phyloP scores from a whole-genome alignment of 176 grass and related monocot genomes.

The Elaeis guineensis region DNA sequence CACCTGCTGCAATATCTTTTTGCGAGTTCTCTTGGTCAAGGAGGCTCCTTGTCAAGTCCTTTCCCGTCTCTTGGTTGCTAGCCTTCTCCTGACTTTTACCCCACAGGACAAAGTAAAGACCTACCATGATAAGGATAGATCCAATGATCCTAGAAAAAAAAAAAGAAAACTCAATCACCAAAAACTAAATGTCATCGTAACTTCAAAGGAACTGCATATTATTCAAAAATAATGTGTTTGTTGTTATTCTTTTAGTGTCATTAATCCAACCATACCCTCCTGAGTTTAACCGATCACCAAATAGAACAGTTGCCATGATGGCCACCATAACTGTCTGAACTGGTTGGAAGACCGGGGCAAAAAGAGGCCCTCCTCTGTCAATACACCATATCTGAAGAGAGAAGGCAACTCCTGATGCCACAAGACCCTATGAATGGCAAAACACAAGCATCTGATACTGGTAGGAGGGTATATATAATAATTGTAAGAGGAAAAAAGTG shows the following conservation, averaged over 20 bases:
- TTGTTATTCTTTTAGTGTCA: too few relatives aligned
- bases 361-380: conserved; percentile 61
- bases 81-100: conserved; percentile 76
- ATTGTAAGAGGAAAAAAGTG: too few relatives aligned
- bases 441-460: background rate
- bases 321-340: conserved; percentile 56
- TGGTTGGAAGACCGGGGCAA: conserved; percentile 59
- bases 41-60: conserved; percentile 37
- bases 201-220: too few relatives aligned
- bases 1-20: conserved; percentile 25
- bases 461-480: too few relatives aligned
- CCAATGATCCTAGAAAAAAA: conserved; percentile 57
- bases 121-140: conserved; percentile 55
- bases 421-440: conserved; percentile 29
- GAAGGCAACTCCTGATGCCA: conserved; percentile 48
- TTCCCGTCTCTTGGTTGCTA: conserved; percentile 18
- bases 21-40: conserved; percentile 30
- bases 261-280: conserved; percentile 41
- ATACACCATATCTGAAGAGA: conserved; percentile 78
- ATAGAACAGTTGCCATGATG: conserved; percentile 42
- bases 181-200: background rate
- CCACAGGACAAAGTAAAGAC: conserved; percentile 88
- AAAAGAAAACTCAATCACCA: background rate
- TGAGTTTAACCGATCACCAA: conserved; percentile 53
- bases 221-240: too few relatives aligned